Conservation (phyloP, 768 basidiomycete genomes). For the Lepiota venenata region DNA sequence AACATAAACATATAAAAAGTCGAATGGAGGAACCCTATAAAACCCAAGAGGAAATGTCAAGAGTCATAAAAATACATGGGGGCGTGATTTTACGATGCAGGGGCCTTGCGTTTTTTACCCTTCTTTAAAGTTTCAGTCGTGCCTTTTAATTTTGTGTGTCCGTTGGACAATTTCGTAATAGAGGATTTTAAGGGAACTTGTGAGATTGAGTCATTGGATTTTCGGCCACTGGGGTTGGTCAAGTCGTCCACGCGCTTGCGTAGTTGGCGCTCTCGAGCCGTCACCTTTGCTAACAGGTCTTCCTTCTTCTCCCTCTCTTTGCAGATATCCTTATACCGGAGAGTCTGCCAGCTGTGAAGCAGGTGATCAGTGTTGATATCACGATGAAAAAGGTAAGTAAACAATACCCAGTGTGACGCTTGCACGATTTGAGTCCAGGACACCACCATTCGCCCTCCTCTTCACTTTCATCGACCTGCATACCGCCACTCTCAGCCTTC, state of each 20-base stretch:
- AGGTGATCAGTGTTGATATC: conserved; percentile 8
- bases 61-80: conserved; percentile 25
- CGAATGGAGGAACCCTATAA: conserved; percentile 15
- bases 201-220: conserved; percentile 27
- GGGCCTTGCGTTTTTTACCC: conserved; percentile 54
- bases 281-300: conserved; percentile 60
- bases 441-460: conserved; percentile 76
- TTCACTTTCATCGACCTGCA: conserved; percentile 30
- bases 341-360: conserved; percentile 66
- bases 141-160: conserved; percentile 38
- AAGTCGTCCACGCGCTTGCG: conserved; percentile 77
- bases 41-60: conserved; percentile 18
- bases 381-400: conserved; percentile 4
- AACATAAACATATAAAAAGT: conserved; percentile 14
- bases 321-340: conserved; percentile 67
- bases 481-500: conserved; percentile 24
- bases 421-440: conserved; percentile 67
- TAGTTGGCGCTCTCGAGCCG: conserved; percentile 73
- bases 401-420: conserved; percentile 72
- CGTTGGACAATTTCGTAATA: conserved; percentile 42
- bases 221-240: conserved; percentile 44
- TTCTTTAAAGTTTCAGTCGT: conserved; percentile 47
- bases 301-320: conserved; percentile 79
- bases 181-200: conserved; percentile 32
- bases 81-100: conserved; percentile 22